phyloP scores from a whole-genome alignment of 2,329 filamentous ascomycete genomes.

The Epicoccum sorghinum region DNA sequence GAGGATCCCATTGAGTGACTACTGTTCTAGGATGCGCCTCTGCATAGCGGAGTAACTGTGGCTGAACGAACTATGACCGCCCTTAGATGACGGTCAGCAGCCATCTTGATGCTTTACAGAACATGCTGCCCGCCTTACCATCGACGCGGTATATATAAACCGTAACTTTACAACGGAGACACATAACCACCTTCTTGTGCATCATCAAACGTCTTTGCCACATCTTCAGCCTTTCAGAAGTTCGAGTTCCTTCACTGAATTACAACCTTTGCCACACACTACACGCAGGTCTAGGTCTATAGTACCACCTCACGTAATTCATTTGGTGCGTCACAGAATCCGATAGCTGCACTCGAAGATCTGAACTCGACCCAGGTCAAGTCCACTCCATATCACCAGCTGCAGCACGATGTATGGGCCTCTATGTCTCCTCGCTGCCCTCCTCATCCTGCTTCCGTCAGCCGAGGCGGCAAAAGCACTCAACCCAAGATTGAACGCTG shows the following conservation, averaged over 20 bases:
- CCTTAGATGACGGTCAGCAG: slow-evolving; percentile 26
- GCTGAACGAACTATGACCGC: slow-evolving; percentile 31
- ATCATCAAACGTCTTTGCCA: neutral
- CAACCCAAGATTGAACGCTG: slow-evolving; percentile 49
- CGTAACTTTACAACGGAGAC: neutral
- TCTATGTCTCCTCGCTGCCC: slow-evolving; percentile 14
- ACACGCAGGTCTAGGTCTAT: neutral
- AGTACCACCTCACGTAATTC: neutral
- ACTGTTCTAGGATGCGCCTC: slow-evolving; percentile 19
- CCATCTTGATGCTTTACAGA: slow-evolving; percentile 15
- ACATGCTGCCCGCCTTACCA: slow-evolving; percentile 14
- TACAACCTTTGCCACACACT: neutral
- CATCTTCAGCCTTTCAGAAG: neutral
- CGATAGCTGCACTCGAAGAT: neutral
- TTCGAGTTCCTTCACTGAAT: too few species aligned
- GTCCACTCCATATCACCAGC: neutral
- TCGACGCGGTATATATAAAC: slow-evolving; percentile 23
- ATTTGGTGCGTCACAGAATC: neutral
- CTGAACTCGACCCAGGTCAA: neutral
- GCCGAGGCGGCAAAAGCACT: slow-evolving; percentile 51
- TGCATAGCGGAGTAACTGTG: slow-evolving; percentile 34
- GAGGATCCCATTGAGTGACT: slow-evolving; percentile 14
- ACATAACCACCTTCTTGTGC: neutral
- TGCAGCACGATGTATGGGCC: slow-evolving; percentile 6
- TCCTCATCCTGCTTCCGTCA: slow-evolving; percentile 21